Percentiles rank a stretch among this genome's conserved stretches.
These are phyloP conservation scores for Mycena maculata DNA, from an alignment of 768 basidiomycete species.

Conservation along the genomic window DNA sequence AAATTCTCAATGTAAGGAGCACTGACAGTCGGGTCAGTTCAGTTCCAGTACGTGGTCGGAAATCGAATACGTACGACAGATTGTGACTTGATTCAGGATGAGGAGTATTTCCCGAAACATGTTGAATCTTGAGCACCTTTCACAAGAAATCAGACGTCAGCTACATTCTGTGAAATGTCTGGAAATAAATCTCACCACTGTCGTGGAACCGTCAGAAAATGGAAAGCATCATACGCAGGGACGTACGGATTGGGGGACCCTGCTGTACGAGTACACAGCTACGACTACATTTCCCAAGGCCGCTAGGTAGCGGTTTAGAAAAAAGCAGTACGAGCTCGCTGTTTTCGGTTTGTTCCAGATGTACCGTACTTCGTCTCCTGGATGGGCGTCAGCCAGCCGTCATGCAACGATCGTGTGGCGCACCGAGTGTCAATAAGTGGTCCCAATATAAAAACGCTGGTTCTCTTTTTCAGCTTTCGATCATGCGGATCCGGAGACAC, in stretches of 20 bases:
- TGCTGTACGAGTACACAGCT: constrained; percentile 16
- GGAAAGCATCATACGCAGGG: too few relatives aligned
- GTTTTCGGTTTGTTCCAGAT: constrained; percentile 34
- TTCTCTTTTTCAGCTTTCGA: too few relatives aligned
- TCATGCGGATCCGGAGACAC: neutral
- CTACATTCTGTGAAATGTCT: neutral
- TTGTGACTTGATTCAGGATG: constrained; percentile 16
- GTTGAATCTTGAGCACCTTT: constrained; percentile 16
- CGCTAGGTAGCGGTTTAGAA: constrained; percentile 40
- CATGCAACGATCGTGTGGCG: neutral
- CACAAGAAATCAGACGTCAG: too few relatives aligned
- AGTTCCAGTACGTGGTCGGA: neutral
- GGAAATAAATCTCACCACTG: neutral
- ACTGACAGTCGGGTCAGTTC: neutral
- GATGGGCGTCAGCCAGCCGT: neutral
- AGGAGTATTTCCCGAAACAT: constrained; percentile 29
- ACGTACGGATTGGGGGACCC: constrained; percentile 17
- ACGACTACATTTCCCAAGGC: constrained; percentile 30
- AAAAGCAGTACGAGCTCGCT: constrained; percentile 34
- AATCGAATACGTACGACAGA: constrained; percentile 2
- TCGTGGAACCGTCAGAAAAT: too few relatives aligned
- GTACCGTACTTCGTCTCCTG: constrained; percentile 35
- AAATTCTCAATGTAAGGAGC: constrained; percentile 21
- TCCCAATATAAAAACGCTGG: constrained; percentile 23
- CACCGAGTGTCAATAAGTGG: constrained; percentile 11